Evolutionary conservation across 202 grass and related monocot species (phyloP), one percentile per base, ranked within the genome.

Genomic region (Carex arenaria): DNA sequence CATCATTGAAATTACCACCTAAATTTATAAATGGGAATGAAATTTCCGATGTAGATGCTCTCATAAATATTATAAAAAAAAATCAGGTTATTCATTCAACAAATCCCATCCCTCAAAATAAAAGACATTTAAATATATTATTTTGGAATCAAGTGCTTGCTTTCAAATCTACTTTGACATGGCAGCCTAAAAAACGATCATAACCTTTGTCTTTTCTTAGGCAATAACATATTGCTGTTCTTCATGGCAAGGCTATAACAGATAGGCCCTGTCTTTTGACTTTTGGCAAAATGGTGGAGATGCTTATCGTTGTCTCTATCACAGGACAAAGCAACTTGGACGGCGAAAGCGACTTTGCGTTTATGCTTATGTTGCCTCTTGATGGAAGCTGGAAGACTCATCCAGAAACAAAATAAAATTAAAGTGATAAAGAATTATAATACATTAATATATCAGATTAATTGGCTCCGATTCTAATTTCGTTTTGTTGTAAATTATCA

Each of bases 251-350:
- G 72, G 45, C 11, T 53, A 34, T 49, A 34, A 32, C 4, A 2
- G 74, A 57, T 40, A 78, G n/a, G 54, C 54, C 54, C 12, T 59
- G 73, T 34, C 30, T 20, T 20, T 76, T 78, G 74, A 78, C 74
- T 78, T 60, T 78, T 78, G 31, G 54, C 15, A 36, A 30, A 60
- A 78, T 60, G 28, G 53, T 60, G 17, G 31, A 56, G 73, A 59
- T 78, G 74, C 74, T 60, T 59, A 60, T 78, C 74, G 30, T 60
- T 60, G 74, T 78, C 74, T 59, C 74, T 31, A 60, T 60, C 73
- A 78, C 52, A 36, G 22, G 28, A 60, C 74, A 78, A 78, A 78
- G 72, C 73, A n/a, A 78, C 53, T 38, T 59, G 74, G 74, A 60
- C 28, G 54, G 74, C 54, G 53, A 78, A 36, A 78, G 53, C 53